Evolutionary conservation across 1,139 yeast species (phyloP).

Genomic region (Suhomyces terraborum): DNA sequence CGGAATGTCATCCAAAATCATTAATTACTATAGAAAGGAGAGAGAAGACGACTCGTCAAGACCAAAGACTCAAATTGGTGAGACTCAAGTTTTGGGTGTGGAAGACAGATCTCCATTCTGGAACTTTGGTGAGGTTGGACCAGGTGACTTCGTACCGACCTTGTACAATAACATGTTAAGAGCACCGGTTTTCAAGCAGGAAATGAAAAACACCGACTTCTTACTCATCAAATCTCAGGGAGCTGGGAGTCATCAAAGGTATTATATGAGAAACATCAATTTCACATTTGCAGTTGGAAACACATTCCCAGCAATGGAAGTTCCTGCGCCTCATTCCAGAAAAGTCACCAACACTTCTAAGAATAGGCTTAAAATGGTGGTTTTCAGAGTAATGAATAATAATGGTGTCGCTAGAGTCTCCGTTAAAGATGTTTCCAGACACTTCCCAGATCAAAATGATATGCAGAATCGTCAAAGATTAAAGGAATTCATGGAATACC

Average conservation of each 20-base stretch:
- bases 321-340: slow-evolving; percentile 97
- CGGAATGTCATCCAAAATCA: slow-evolving; percentile 95
- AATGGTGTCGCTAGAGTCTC: slow-evolving; percentile 73
- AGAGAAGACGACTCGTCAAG: slow-evolving; percentile 80
- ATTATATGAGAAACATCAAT: slow-evolving; percentile 62
- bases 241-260: slow-evolving; percentile 60
- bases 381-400: slow-evolving; percentile 80
- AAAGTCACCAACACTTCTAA: slow-evolving; percentile 93
- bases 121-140: slow-evolving; percentile 97
- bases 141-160: slow-evolving; percentile 92
- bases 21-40: slow-evolving; percentile 88
- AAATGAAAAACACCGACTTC: slow-evolving; percentile 76
- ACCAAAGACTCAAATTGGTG: slow-evolving; percentile 90
- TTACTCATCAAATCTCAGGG: slow-evolving; percentile 80
- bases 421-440: slow-evolving; percentile 85
- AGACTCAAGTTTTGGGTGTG: slow-evolving; percentile 91
- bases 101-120: slow-evolving; percentile 97
- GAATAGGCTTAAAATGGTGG: slow-evolving; percentile 91
- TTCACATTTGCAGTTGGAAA: slow-evolving; percentile 89
- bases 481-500: slow-evolving; percentile 98
- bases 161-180: slow-evolving; percentile 87
- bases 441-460: slow-evolving; percentile 96
- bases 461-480: slow-evolving; percentile 95
- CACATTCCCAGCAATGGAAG: slow-evolving; percentile 87
- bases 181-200: slow-evolving; percentile 93